Base-by-base conservation (phyloP, 441 rosid species). In the Mallotus japonicus region DNA sequence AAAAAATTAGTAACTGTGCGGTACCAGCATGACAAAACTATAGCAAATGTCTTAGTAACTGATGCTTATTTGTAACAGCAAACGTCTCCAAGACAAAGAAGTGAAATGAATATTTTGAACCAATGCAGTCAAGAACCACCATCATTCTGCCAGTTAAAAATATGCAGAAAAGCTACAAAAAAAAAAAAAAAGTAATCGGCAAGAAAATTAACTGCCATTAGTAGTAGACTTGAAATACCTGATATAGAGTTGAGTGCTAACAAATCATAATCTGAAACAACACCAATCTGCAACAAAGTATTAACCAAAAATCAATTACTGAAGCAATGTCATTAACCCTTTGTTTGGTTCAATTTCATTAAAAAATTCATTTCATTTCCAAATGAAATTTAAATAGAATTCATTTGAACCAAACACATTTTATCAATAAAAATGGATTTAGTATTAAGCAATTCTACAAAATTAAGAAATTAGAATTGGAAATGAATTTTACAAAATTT, bases 241-340 rank as follows among this genome's bases (percentile, higher is more conserved):
- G 98, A 92, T 62, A 93, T 86, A 59, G 95, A 81, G 81, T 90
- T 93, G 19, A 93, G 81, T 56, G 96, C 96, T 81, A 93, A 75
- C 81, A 93, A 78, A 76, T 93, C 98, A 82, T 93, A 93, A 82
- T 93, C 97, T 50, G 98, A 92, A 83, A 93, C 94, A 77, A 93
- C 93, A 60, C 98, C 98, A 80, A 93, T 91, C 98, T 92, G 87
- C 83, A 83, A 53, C 50, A 69, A 58, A 19, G 7, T 32, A 66
- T 70, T 12, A 74, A 61, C 67, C 3, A 3, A 22, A 67, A 47
- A 37, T 74, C 59, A 67, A 47, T 72, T 6, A 65, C 47, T 17
- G 19, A 61, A 55, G 32, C 42, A 69, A 46, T 50, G 55, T 50
- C 24, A 37, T 24, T 24, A 24, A 24, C 28, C 28, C 28, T 24